Base-by-base conservation (phyloP, 202 grass and related monocot species). In the Zoysia matrella region DNA sequence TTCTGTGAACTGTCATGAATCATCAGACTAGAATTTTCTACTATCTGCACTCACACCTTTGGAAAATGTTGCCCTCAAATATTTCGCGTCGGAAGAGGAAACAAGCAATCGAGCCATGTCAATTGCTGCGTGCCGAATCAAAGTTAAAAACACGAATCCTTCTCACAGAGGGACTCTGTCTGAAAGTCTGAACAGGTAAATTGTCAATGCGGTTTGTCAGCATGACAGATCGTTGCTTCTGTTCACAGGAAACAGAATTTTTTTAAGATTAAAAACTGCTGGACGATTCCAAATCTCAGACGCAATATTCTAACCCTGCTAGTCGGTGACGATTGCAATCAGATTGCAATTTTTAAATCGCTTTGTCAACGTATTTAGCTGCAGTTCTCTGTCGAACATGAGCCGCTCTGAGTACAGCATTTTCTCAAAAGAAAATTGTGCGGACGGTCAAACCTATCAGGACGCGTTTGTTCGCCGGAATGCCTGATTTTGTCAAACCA, bases 321-420 rank as follows among this genome's bases (percentile, higher is more conserved):
- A 11, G 88, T 63, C 62, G 74, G 78, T 56, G 74, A 73, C 62
- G 48, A 54, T 74, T 82, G 54, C 50, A 18, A 82, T 11, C 18
- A 45, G 60, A 69, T 64, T 57, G 77, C 41, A 13, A 52, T 44
- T 13, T 61, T 69, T 41, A 61, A 49, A 69, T 69, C 30, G 8
- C 14, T 74, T 90, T 36, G 88, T 90, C 88, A 79, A 79, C 74
- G 68, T 44, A 41, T 61, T 82, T 78, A 65, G 62, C 39, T 41
- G 60, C 45, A 12, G 42, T 41, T 82, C 45, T 69, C 54, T 39
- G 22, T 22, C 22, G 22, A 22, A 22, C 22, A 22, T 22, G 22
- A 22, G 22, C 22, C 22, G 22, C 22, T 40, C 52, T 60, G 58
- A 73, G 58, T 82, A 74, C 68, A 45, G n/a, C 74, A 43, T 72